Evolutionary conservation across 495 filamentous ascomycete genomes (phyloP).

Genomic region (Penicillium angulare): DNA sequence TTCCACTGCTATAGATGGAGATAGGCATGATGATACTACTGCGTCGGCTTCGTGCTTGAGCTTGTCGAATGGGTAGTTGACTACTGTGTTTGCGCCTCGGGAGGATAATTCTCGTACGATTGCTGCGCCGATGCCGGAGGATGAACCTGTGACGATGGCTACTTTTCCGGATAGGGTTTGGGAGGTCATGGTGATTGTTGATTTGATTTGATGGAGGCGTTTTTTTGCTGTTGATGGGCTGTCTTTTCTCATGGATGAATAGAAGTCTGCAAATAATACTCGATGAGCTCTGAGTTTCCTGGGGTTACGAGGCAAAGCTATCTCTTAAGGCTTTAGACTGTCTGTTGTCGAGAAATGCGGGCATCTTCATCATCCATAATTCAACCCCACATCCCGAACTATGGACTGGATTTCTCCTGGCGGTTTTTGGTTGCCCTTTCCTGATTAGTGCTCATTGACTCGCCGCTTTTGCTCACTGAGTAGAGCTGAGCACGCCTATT

Average conservation of each 20-base stretch:
- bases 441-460: too few relatives aligned
- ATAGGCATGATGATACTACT: constrained; percentile 11
- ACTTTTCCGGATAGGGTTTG: constrained; percentile 41
- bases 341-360: not conserved
- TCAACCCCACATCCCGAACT: constrained; percentile 1
- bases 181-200: constrained; percentile 6
- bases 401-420: not conserved
- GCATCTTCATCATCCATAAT: not conserved
- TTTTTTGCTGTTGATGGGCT: too few relatives aligned
- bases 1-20: constrained; percentile 13
- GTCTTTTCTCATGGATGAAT: too few relatives aligned
- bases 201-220: not conserved
- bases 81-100: constrained; percentile 43
- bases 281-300: too few relatives aligned
- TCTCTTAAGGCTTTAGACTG: not conserved
- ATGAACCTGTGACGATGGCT: constrained; percentile 38
- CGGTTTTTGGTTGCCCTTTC: too few relatives aligned
- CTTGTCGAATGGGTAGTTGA: constrained; percentile 30
- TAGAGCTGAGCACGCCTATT: too few relatives aligned
- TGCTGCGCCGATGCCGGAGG: constrained; percentile 37
- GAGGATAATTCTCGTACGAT: constrained; percentile 36
- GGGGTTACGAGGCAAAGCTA: too few relatives aligned
- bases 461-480: too few relatives aligned
- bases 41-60: constrained; percentile 15
- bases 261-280: too few relatives aligned